phyloP scores from a whole-genome alignment of 2,329 filamentous ascomycete genomes.

The Aspergillus sp. region DNA sequence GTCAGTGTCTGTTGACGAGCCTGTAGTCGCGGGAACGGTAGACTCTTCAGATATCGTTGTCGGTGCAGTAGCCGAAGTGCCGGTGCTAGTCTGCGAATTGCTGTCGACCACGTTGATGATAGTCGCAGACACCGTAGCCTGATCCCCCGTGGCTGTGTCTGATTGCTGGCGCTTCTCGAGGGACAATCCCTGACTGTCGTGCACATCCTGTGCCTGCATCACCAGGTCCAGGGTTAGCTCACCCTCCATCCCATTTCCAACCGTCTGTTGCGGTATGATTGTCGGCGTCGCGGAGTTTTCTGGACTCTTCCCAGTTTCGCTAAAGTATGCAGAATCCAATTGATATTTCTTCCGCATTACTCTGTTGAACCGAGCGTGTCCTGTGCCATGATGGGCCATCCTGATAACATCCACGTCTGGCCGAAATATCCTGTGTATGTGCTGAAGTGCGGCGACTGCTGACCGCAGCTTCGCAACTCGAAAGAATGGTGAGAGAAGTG shows the following conservation, averaged over 20 bases:
- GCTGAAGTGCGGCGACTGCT: neutral
- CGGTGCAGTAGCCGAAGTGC: constrained; percentile 4
- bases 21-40: neutral
- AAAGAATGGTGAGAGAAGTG: neutral
- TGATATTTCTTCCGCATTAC: constrained; percentile 15
- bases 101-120: constrained; percentile 1
- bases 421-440: neutral
- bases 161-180: constrained; percentile 1
- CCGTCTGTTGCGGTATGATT: neutral
- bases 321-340: constrained; percentile 1
- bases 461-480: neutral
- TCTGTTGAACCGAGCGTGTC: constrained; percentile 16
- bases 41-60: constrained; percentile 7
- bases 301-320: neutral
- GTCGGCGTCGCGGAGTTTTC: neutral
- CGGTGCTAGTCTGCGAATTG: constrained; percentile 1
- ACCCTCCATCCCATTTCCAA: neutral
- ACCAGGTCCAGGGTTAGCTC: neutral
- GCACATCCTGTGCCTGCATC: neutral
- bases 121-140: constrained; percentile 6
- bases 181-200: neutral
- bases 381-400: constrained; percentile 23
- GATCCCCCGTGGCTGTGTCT: neutral
- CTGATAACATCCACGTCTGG: constrained; percentile 2
- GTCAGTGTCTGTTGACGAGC: constrained; percentile 1